Percentiles rank a stretch among this genome's conserved stretches.
phyloP scores from a whole-genome alignment of 2,329 filamentous ascomycete species.

The Fusarium sp. region DNA sequence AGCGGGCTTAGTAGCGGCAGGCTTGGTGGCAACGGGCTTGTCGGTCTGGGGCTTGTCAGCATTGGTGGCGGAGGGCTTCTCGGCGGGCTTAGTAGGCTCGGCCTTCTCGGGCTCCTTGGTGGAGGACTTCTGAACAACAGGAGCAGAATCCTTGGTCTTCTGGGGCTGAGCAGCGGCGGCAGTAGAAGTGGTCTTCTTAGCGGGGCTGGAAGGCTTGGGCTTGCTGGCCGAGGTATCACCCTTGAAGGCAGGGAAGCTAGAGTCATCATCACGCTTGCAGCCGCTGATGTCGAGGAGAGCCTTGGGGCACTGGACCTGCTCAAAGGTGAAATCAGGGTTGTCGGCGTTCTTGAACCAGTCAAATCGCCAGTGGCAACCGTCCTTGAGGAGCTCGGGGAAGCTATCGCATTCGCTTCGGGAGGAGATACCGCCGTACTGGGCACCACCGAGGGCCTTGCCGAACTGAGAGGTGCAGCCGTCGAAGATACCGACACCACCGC shows the following conservation, averaged over 20 bases:
- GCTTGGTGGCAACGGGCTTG: conserved; percentile 9
- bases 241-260: conserved; percentile 44
- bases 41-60: conserved; percentile 4
- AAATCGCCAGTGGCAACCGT: conserved; percentile 73
- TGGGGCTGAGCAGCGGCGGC: conserved; percentile 10
- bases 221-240: conserved; percentile 26
- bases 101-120: conserved; percentile 18
- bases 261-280: conserved; percentile 52
- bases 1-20: conserved; percentile 16
- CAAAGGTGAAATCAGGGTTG: conserved; percentile 67
- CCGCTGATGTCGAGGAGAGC: conserved; percentile 58
- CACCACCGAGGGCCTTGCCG: conserved; percentile 59
- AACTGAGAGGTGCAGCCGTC: conserved; percentile 65
- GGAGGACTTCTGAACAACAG: conserved; percentile 28
- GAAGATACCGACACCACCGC: conserved; percentile 67
- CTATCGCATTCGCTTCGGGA: conserved; percentile 63
- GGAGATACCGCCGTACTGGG: conserved; percentile 69
- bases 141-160: conserved; percentile 23
- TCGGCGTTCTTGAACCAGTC: conserved; percentile 72
- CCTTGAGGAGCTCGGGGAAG: conserved; percentile 66
- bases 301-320: conserved; percentile 67
- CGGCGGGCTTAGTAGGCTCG: conserved; percentile 11
- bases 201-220: conserved; percentile 10
- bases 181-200: conserved; percentile 6
- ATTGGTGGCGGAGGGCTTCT: background rate